Evolutionary conservation across 164 flowering plant genomes (phyloP).

Genomic region (Vitis cinerea): DNA sequence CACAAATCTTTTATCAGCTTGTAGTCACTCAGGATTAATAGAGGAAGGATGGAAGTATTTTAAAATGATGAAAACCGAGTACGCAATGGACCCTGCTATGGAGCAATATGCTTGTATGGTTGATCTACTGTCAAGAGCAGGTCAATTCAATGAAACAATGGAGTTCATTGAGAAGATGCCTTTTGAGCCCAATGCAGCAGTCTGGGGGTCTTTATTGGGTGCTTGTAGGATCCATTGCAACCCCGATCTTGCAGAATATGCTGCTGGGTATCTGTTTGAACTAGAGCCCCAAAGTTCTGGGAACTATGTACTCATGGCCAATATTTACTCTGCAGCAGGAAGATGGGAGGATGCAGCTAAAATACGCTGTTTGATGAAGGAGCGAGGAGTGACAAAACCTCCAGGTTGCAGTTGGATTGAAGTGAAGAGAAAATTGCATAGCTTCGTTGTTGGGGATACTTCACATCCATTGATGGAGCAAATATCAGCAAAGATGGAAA

Average conservation of each 20-base stretch:
- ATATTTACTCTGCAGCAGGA: slow-evolving; percentile 30
- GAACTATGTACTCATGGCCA: slow-evolving; percentile 35
- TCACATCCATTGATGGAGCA: slow-evolving; percentile 29
- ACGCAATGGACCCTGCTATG: slow-evolving; percentile 25
- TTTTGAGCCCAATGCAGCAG: slow-evolving; percentile 35
- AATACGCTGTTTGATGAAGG: slow-evolving; percentile 33
- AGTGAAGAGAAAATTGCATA: slow-evolving; percentile 27
- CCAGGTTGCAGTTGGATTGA: slow-evolving; percentile 53
- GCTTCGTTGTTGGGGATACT: slow-evolving; percentile 35
- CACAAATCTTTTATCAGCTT: slow-evolving; percentile 38
- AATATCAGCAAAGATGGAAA: slow-evolving; percentile 24
- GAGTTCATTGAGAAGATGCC: slow-evolving; percentile 38
- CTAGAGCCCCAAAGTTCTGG: slow-evolving; percentile 34
- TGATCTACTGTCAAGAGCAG: slow-evolving; percentile 38
- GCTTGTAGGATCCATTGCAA: slow-evolving; percentile 41
- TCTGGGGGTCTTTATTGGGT: slow-evolving; percentile 41
- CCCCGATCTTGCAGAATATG: slow-evolving; percentile 28
- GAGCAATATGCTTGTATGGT: slow-evolving; percentile 47
- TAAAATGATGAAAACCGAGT: slow-evolving; percentile 28
- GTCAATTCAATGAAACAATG: slow-evolving; percentile 31
- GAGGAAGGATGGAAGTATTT: slow-evolving; percentile 37
- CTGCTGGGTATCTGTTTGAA: slow-evolving; percentile 28
- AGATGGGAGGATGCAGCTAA: slow-evolving; percentile 39
- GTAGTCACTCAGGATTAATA: slow-evolving; percentile 41
- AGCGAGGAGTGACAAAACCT: slow-evolving; percentile 31